Base-by-base conservation (phyloP, 2,329 filamentous ascomycete genomes). In the Cladophialophora chaetospira region DNA sequence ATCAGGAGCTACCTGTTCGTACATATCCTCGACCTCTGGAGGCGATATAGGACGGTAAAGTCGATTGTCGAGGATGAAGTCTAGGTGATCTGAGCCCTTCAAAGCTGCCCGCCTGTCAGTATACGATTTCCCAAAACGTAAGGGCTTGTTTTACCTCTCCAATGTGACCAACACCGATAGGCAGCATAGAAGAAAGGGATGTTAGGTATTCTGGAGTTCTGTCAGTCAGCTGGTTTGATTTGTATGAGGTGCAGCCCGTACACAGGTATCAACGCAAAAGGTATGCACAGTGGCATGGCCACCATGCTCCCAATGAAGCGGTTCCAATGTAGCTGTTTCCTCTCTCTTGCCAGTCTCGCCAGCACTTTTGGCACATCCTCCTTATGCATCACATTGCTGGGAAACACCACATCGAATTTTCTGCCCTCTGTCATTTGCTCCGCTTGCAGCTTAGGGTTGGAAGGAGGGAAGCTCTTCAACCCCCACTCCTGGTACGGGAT, bases 401-500 rank as follows among this genome's bases (percentile, higher is more conserved):
- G 94, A 69, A 88, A 97, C 50, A 90, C 76, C 26, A 97, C 81
- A 64, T 91, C 84, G 60, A 90, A 83, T 66, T 83, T 85, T 48
- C 85, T 82, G 62, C 81, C 79, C 33, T 82, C 83, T 50, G 83
- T 72, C 19, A 85, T 68, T 65, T 88, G 84, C 50, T 89, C 85
- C 46, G 82, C 77, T 65, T 83, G 81, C 56, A 85, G 81, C 64
- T 84, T 82, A 55, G 84, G 77, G 38, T 86, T 90, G 65, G 96
- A 79, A 19, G 92, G 87, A 42, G 94, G 94, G 50, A 99, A 87
- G 31, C 91, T 96, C 77, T 97, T 97, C 65, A 99, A 80, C 0
- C 90, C 91, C 94, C 94, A 99, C 86, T 99, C 94, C 75, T 97
- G 89, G 71, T 89, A 97, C 2, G 94, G 89, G 67, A 99, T 96